phyloP scores from a whole-genome alignment of 2,329 filamentous ascomycete genomes.

The Colletotrichum nymphaeae region DNA sequence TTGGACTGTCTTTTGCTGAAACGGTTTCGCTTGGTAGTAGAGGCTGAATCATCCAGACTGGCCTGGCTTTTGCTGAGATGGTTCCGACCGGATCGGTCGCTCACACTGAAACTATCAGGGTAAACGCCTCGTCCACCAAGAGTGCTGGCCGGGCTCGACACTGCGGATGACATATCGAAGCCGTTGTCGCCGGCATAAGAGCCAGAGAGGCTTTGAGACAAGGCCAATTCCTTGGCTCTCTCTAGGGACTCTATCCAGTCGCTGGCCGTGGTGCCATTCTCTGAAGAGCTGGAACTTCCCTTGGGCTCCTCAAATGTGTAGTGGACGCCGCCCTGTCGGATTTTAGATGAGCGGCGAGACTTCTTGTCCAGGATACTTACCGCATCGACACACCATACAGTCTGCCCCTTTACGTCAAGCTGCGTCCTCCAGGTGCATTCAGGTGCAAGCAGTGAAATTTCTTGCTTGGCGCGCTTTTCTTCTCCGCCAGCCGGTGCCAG shows the following conservation, averaged over 20 bases:
- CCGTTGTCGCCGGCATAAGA: slow-evolving; percentile 75
- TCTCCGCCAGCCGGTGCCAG: slow-evolving; percentile 92
- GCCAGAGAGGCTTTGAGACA: slow-evolving; percentile 76
- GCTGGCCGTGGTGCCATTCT: slow-evolving; percentile 77
- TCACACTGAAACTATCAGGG: slow-evolving; percentile 60
- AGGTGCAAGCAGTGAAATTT: slow-evolving; percentile 83
- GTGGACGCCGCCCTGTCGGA: slow-evolving; percentile 81
- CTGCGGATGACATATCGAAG: slow-evolving; percentile 76
- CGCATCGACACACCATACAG: slow-evolving; percentile 91
- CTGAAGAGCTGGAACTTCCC: slow-evolving; percentile 65
- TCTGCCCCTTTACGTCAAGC: slow-evolving; percentile 87
- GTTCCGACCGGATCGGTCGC: slow-evolving; percentile 65
- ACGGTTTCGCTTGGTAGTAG: slow-evolving; percentile 64
- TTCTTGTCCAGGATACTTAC: slow-evolving; percentile 66
- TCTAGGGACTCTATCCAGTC: slow-evolving; percentile 95
- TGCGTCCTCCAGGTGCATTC: slow-evolving; percentile 85
- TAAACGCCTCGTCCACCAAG: slow-evolving; percentile 69
- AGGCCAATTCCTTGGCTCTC: slow-evolving; percentile 84
- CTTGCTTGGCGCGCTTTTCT: slow-evolving; percentile 94
- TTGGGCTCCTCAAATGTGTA: slow-evolving; percentile 96
- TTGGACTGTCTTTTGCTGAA: slow-evolving; percentile 96
- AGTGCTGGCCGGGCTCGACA: slow-evolving; percentile 84
- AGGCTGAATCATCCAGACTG: slow-evolving; percentile 61
- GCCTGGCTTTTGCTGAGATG: slow-evolving; percentile 71
- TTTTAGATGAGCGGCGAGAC: slow-evolving; percentile 32